Base-by-base conservation (phyloP, 352 stramenopile genomes). In the Globisporangium barbulae region DNA sequence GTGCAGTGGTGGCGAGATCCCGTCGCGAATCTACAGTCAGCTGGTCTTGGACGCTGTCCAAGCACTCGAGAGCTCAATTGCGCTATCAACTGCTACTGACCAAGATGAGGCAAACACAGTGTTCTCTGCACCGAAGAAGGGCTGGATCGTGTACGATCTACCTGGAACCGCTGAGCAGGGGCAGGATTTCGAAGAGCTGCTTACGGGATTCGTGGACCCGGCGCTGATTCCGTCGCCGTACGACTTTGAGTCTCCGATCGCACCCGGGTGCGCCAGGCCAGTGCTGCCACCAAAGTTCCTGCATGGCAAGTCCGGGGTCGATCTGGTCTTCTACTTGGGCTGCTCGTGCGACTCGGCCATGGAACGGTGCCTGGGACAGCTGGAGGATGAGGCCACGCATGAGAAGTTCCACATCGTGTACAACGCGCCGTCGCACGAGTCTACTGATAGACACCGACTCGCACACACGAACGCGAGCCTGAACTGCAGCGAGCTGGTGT, bases 111-210 rank as follows among this genome's bases (percentile, higher is more conserved):
- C n/a, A 22, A 25, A 25, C 13, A 10, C 12, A 57, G 28, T 15
- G 5, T 8, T 25, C 17, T 13, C 2, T 5, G 21, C 21, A n/a
- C 52, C 22, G 5, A 74, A 71, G 47, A 56, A 67, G 59, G 76
- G 83, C 19, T 92, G 86, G 84, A 58, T 92, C 3, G 68, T 93
- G 39, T 82, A 84, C 45, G 86, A 89, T 60, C 62, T 93, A 6
- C 78, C 82, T 45, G 64, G 73, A 45, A 90, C 76, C 21, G 60
- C 68, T 8, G 64, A 62, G 10, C 78, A 94, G 45, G 69, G 49
- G 1, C 63, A 67, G 2, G 69, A 68, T 67, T 67, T 94, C 17
- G 81, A 93, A 47, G 65, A 88, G 31, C 41, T 72, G 21, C 70
- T 93, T 9, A 90, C 77, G 8, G 78, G 76, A 8, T 85, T 77